Evolutionary conservation across 306 rosid genomes (phyloP).

Genomic region (Lagenaria siceraria): DNA sequence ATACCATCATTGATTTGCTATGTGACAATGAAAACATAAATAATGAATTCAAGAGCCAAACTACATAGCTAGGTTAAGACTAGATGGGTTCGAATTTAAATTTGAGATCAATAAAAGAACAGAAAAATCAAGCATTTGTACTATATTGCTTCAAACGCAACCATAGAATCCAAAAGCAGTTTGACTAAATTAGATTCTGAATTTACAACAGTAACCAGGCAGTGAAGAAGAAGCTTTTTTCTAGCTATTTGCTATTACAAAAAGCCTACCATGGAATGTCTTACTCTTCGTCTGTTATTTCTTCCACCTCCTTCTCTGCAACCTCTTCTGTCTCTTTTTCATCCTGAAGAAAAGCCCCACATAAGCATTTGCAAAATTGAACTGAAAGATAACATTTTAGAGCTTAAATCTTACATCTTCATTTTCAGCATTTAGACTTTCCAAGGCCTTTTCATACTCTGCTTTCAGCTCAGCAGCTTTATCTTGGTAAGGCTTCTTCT

Average conservation of each 20-base stretch:
- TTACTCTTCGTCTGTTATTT: constrained; percentile 48
- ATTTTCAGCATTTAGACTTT: constrained; percentile 30
- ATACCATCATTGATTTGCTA: too few relatives aligned
- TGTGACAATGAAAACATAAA: too few relatives aligned
- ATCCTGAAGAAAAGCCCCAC: constrained; percentile 18
- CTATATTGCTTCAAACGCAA: not conserved
- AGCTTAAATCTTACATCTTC: constrained; percentile 22
- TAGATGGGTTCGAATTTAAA: not conserved
- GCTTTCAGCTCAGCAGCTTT: constrained; percentile 67
- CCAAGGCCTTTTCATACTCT: constrained; percentile 45
- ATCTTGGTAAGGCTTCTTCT: constrained; percentile 65
- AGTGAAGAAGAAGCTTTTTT: not conserved
- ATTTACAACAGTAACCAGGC: constrained; percentile 1
- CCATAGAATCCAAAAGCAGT: not conserved
- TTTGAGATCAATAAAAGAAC: not conserved
- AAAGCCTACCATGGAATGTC: not conserved
- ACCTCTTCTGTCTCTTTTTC: constrained; percentile 21
- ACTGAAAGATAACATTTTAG: not conserved
- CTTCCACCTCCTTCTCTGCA: constrained; percentile 8
- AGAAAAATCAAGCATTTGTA: not conserved
- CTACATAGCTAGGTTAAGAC: not conserved
- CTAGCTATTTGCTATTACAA: not conserved
- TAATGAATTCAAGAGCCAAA: too few relatives aligned
- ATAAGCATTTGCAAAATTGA: not conserved
- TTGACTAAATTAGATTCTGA: not conserved